Conservation (phyloP, 306 rosid species). For the Cucurbita pepo region DNA sequence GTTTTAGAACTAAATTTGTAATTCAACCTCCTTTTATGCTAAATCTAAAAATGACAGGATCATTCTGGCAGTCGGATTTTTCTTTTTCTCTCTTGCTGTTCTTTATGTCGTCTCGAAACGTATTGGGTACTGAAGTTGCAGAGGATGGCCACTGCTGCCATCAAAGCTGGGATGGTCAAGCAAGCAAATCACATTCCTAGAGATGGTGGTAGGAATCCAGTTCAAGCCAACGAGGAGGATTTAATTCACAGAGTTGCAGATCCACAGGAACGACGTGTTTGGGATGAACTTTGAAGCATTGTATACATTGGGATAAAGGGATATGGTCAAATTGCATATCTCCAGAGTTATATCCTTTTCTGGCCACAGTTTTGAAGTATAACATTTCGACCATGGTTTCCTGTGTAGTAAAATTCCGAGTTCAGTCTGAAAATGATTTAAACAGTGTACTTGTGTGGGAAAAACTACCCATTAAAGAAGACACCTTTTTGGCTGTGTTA, state of each 20-base stretch:
- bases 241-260: constrained; percentile 21
- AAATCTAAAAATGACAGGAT: constrained; percentile 32
- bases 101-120: constrained; percentile 82
- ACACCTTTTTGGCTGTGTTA: neutral
- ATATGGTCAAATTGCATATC: neutral
- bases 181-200: constrained; percentile 32
- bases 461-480: neutral
- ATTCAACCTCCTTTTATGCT: neutral
- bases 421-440: neutral
- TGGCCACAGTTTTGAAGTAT: neutral
- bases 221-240: constrained; percentile 21
- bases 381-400: neutral
- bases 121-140: constrained; percentile 50
- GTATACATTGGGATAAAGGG: neutral
- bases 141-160: constrained; percentile 62
- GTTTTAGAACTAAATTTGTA: neutral
- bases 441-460: neutral
- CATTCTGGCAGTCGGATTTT: constrained; percentile 47
- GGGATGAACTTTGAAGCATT: constrained; percentile 45
- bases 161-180: constrained; percentile 59
- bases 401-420: neutral
- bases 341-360: neutral
- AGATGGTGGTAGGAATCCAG: constrained; percentile 39
- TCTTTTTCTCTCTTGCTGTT: constrained; percentile 62
- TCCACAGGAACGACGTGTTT: constrained; percentile 35